Percentiles rank a stretch among this genome's conserved stretches.
Evolutionary conservation across 805 yeast species (phyloP).

Genomic region (Jamesozyma lodderae): DNA sequence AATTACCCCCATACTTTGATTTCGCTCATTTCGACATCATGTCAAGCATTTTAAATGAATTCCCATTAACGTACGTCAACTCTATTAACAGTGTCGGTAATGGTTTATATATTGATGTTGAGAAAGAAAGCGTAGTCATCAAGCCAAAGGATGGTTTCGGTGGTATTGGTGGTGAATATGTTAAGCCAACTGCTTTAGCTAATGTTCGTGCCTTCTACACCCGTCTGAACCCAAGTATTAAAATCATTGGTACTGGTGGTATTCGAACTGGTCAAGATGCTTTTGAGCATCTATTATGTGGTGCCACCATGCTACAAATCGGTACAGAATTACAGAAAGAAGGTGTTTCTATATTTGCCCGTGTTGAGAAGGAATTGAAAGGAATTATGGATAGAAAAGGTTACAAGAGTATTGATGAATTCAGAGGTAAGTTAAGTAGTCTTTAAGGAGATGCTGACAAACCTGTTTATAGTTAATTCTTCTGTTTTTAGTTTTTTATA

Average conservation of each 20-base stretch:
- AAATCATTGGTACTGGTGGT: slow-evolving; percentile 28
- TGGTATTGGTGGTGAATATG: slow-evolving; percentile 29
- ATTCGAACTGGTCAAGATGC: slow-evolving; percentile 26
- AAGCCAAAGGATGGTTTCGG: slow-evolving; percentile 29
- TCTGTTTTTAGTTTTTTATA: too few relatives aligned
- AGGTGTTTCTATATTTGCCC: slow-evolving; percentile 21
- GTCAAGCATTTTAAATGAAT: slow-evolving; percentile 22
- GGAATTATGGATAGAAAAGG: slow-evolving; percentile 23
- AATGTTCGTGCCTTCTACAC: slow-evolving; percentile 28
- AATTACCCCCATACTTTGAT: slow-evolving; percentile 28
- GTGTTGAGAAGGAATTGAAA: slow-evolving; percentile 17
- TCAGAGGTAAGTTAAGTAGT: slow-evolving; percentile 25
- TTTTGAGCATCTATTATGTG: slow-evolving; percentile 27
- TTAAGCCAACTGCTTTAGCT: slow-evolving; percentile 28
- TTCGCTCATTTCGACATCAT: slow-evolving; percentile 27
- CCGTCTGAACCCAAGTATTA: slow-evolving; percentile 23
- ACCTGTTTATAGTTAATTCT: too few relatives aligned
- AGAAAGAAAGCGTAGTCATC: slow-evolving; percentile 24
- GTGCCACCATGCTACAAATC: slow-evolving; percentile 27
- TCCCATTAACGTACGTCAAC: slow-evolving; percentile 24
- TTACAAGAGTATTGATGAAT: slow-evolving; percentile 24
- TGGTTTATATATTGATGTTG: slow-evolving; percentile 25
- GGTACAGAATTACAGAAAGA: slow-evolving; percentile 26
- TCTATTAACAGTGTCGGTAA: slow-evolving; percentile 27
- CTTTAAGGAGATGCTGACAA: too few relatives aligned